Evolutionary conservation across 345 rosid genomes (phyloP).

Genomic region (Chamaenerion angustifolium): DNA sequence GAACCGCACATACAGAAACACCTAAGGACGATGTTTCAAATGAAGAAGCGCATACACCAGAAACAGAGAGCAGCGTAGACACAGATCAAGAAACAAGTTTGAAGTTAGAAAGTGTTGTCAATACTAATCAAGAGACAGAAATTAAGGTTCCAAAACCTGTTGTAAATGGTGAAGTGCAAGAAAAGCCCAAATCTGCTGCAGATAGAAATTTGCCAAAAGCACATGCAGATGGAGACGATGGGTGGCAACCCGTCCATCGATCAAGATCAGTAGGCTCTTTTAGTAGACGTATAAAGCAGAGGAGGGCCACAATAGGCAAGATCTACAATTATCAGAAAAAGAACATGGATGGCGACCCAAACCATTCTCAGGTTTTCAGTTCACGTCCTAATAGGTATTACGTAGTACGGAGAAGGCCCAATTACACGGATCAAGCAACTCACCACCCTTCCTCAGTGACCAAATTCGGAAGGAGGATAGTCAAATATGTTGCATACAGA

Average conservation of each 20-base stretch:
- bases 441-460: constrained; percentile 39
- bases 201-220: constrained; percentile 15
- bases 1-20: constrained; percentile 32
- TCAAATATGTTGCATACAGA: constrained; percentile 72
- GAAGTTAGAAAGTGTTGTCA: constrained; percentile 8
- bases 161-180: constrained; percentile 28
- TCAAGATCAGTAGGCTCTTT: constrained; percentile 64
- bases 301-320: constrained; percentile 66
- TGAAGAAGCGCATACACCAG: constrained; percentile 32
- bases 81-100: constrained; percentile 25
- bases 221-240: constrained; percentile 66
- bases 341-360: constrained; percentile 39
- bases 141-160: constrained; percentile 26
- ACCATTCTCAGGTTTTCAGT: constrained; percentile 35
- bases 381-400: constrained; percentile 47
- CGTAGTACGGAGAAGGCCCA: constrained; percentile 56
- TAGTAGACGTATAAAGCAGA: constrained; percentile 70
- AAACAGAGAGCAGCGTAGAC: constrained; percentile 18
- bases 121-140: constrained; percentile 25
- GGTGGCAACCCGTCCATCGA: constrained; percentile 97
- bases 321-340: constrained; percentile 61
- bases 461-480: constrained; percentile 68
- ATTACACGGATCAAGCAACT: constrained; percentile 40
- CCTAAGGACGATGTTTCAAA: constrained; percentile 33
- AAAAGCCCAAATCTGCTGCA: constrained; percentile 12